These are phyloP conservation scores for Loxodes magnus DNA, from an alignment of 73 alveolate genomes.

Conservation along the genomic window DNA sequence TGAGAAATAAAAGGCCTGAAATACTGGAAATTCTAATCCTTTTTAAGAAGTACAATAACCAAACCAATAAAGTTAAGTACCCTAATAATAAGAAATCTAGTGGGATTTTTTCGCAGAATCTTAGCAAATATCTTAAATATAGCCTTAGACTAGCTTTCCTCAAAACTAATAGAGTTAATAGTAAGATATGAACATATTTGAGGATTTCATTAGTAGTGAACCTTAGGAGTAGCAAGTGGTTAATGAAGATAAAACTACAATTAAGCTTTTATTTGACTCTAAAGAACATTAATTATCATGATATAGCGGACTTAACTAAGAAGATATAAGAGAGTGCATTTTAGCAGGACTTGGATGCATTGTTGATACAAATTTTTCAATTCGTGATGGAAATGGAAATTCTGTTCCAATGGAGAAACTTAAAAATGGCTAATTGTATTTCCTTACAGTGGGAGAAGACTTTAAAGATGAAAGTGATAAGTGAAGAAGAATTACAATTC, in stretches of 20 bases:
- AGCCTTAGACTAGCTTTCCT: too few relatives aligned
- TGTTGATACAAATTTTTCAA: conserved; percentile 30
- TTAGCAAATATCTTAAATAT: too few relatives aligned
- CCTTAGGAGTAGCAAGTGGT: too few relatives aligned
- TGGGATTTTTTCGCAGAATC: too few relatives aligned
- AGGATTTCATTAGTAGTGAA: too few relatives aligned
- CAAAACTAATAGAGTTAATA: too few relatives aligned
- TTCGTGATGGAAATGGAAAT: conserved; percentile 28
- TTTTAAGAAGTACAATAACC: too few relatives aligned
- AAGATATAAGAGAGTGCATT: conserved; percentile 28
- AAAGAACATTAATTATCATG: conserved; percentile 17
- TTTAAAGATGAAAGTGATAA: conserved; percentile 31
- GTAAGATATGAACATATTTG: too few relatives aligned
- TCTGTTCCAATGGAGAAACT: conserved; percentile 13
- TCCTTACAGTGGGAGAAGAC: conserved; percentile 21
- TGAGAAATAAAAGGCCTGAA: too few relatives aligned
- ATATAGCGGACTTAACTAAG: conserved; percentile 11
- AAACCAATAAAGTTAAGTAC: too few relatives aligned
- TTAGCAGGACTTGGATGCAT: conserved; percentile 35
- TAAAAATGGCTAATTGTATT: conserved; percentile 13
- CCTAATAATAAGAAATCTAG: too few relatives aligned
- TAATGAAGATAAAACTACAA: conserved; percentile 16
- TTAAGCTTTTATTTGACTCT: conserved; percentile 17
- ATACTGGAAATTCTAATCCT: too few relatives aligned
- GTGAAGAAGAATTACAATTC: conserved; percentile 34